These are phyloP conservation scores for Escallonia rubra DNA, from an alignment of 129 eudicot species.

Conservation along the genomic window DNA sequence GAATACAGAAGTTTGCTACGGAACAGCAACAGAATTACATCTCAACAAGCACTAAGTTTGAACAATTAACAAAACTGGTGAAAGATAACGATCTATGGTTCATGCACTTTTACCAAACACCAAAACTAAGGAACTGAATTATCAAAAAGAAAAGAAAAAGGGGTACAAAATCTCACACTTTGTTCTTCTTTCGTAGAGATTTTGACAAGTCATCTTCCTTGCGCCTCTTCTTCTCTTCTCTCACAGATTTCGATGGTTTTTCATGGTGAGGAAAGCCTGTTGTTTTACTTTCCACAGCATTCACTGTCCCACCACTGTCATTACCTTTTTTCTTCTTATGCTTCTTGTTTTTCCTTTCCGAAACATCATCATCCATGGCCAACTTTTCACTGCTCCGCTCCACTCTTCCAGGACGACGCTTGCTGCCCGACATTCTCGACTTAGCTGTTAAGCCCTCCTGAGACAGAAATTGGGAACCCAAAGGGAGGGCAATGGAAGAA, in stretches of 20 bases:
- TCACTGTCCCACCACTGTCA: slow-evolving; percentile 12
- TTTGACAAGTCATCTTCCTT: slow-evolving; percentile 28
- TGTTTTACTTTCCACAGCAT: neutral
- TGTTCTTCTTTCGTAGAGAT: neutral
- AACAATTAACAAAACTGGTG: too few species aligned
- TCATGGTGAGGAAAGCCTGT: slow-evolving; percentile 8
- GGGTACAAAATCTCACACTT: too few species aligned
- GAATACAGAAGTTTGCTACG: slow-evolving; percentile 34
- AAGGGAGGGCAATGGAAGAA: slow-evolving; percentile 21
- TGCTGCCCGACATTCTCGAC: slow-evolving; percentile 28
- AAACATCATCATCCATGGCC: slow-evolving; percentile 18
- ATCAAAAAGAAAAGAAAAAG: too few species aligned
- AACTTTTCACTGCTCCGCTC: slow-evolving; percentile 23
- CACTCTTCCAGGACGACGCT: slow-evolving; percentile 25
- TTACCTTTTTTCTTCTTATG: slow-evolving; percentile 22
- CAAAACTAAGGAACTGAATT: too few species aligned
- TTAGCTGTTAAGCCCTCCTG: slow-evolving; percentile 21
- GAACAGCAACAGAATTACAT: neutral
- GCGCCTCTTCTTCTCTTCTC: slow-evolving; percentile 16
- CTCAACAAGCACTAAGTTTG: neutral
- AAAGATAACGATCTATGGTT: too few species aligned
- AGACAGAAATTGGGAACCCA: slow-evolving; percentile 38
- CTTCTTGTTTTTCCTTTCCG: slow-evolving; percentile 38
- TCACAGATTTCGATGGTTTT: slow-evolving; percentile 9
- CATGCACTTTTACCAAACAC: too few species aligned